phyloP scores from a whole-genome alignment of 352 stramenopile genomes.

The Globisporangium canariense region DNA sequence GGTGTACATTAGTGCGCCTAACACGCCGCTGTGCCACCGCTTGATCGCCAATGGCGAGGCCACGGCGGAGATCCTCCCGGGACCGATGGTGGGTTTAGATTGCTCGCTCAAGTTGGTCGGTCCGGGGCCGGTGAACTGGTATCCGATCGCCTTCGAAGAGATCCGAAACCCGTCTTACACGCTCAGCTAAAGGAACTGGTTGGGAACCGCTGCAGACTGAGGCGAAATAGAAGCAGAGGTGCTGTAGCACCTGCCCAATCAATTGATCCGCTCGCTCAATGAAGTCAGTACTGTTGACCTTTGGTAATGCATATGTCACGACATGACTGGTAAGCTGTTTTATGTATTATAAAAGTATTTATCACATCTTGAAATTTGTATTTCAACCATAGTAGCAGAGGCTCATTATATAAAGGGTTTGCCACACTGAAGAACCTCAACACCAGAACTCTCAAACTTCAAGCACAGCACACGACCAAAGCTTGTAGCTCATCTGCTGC shows the following conservation, averaged over 20 bases:
- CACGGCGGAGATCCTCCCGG: too few relatives aligned
- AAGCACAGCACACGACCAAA: not conserved
- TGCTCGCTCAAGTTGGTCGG: not conserved
- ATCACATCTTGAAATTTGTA: not conserved
- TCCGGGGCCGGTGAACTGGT: not conserved
- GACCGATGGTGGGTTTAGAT: constrained; percentile 1
- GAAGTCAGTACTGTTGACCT: too few relatives aligned
- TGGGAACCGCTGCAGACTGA: not conserved
- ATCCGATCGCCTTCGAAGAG: constrained; percentile 3
- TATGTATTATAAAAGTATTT: not conserved
- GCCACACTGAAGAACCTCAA: too few relatives aligned
- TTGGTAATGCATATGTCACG: too few relatives aligned
- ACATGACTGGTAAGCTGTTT: too few relatives aligned
- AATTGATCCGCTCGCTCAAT: not conserved
- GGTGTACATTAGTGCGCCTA: not conserved
- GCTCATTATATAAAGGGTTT: too few relatives aligned
- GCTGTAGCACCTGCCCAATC: too few relatives aligned
- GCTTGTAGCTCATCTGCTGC: not conserved
- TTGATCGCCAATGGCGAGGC: not conserved
- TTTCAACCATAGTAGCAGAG: too few relatives aligned
- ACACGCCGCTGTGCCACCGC: constrained; percentile 7
- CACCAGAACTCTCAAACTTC: too few relatives aligned
- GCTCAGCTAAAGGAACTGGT: not conserved
- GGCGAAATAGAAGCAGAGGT: not conserved
- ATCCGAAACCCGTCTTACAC: constrained; percentile 7